These are phyloP conservation scores for Saturnispora sekii DNA, from an alignment of 805 yeast genomes.

Conservation along the genomic window DNA sequence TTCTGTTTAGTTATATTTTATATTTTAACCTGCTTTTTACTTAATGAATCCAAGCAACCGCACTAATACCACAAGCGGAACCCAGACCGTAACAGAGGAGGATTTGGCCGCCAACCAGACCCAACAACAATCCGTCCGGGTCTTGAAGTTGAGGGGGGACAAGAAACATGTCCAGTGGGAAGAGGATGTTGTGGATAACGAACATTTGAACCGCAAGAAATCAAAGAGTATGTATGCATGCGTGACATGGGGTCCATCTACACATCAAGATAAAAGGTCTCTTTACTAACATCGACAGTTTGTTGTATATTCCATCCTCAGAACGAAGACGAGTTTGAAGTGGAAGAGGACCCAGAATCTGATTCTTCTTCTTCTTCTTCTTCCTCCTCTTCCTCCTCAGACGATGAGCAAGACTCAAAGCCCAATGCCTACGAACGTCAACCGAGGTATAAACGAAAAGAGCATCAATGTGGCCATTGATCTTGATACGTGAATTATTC, in stretches of 20 bases:
- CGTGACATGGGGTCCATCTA: neutral
- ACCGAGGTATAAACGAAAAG: constrained; percentile 45
- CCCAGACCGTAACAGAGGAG: constrained; percentile 15
- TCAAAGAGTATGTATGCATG: constrained; percentile 46
- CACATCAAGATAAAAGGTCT: neutral
- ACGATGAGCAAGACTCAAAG: constrained; percentile 24
- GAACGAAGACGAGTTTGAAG: constrained; percentile 35
- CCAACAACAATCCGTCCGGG: neutral
- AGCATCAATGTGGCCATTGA: constrained; percentile 8
- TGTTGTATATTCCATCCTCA: constrained; percentile 85
- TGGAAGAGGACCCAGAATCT: constrained; percentile 15
- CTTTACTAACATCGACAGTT: constrained; percentile 25
- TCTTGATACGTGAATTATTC: neutral
- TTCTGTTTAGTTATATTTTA: neutral
- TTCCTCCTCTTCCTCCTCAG: constrained; percentile 13
- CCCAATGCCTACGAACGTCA: constrained; percentile 85
- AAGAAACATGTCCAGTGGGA: constrained; percentile 69
- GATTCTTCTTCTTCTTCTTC: constrained; percentile 19
- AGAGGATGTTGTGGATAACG: constrained; percentile 83
- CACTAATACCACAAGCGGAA: constrained; percentile 3
- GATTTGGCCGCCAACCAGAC: constrained; percentile 11
- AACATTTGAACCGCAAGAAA: constrained; percentile 77
- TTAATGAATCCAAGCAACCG: neutral
- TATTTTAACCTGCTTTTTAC: neutral
- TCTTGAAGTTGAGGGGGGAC: constrained; percentile 2